Base-by-base conservation (phyloP, 2,329 filamentous ascomycete genomes). In the Penicillium sp. region DNA sequence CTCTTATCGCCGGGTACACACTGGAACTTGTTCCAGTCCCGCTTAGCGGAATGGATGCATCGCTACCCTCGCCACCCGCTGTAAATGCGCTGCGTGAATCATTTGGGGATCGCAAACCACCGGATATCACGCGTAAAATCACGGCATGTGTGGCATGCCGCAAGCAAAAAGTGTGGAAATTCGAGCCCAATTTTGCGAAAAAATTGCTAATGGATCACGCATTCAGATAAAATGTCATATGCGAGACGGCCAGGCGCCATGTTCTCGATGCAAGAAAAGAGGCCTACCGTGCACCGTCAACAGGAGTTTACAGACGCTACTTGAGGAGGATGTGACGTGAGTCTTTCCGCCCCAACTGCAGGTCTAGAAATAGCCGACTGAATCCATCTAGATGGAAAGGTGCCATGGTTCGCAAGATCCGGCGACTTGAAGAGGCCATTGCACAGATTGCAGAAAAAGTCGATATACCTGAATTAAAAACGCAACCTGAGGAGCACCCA, bases 161-260 rank as follows among this genome's bases (percentile, higher is more conserved):
- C 9, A 71, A 70, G 45, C 66, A 70, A 43, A 69, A 69, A 55
- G 65, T 68, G 21, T 10, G 37, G 21, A 3, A 21, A 10, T 24
- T 10, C 21, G 39, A 22, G 1, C 11, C 39, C 10, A 7, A 3
- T 22, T 7, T 21, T 22, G 11, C 1, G 3, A 11, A 14, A 19
- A 3, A 11, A 22, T 5, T 5, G 39, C 39, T 41, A 22, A 41
- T 41, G 19, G 9, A 22, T 10, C 6, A 50, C 24, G 27, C 19
- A 11, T n/a, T 3, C 35, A 70, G 70, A 72, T 77, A 48, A 77
- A 77, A 71, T 79, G 76, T 55, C 69, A 76, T 53, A 77, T 78
- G 74, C 59, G 62, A 48, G 69, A 73, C 52, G 67, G 68, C 6
- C 66, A 74, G 41, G 66, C 72, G 14, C 76, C 75, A 5, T 79